Evolutionary conservation across 495 filamentous ascomycete genomes (phyloP).

Genomic region (Aspergillus asperescens): DNA sequence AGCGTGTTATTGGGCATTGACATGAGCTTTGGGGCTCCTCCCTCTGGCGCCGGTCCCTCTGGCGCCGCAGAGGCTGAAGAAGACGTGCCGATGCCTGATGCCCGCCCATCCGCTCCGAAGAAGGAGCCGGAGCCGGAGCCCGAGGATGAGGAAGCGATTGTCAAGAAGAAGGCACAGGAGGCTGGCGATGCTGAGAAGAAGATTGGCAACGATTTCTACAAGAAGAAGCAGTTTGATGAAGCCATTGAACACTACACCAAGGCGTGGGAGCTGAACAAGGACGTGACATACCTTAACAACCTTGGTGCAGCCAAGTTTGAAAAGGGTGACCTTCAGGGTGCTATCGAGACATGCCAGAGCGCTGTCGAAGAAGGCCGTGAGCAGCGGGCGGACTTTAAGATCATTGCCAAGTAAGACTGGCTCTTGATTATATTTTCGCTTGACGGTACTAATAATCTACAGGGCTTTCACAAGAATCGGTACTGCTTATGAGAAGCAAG

Average conservation of each 20-base stretch:
- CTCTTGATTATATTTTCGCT: neutral
- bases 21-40: constrained; percentile 70
- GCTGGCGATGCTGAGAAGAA: constrained; percentile 93
- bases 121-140: constrained; percentile 58
- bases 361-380: constrained; percentile 84
- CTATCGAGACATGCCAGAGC: constrained; percentile 79
- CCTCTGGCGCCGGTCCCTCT: constrained; percentile 41
- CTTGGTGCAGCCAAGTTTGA: constrained; percentile 90
- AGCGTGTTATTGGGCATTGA: constrained; percentile 91
- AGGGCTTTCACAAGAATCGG: constrained; percentile 87
- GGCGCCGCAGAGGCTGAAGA: constrained; percentile 54
- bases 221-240: constrained; percentile 92
- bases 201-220: constrained; percentile 91
- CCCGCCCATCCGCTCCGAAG: constrained; percentile 44
- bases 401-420: constrained; percentile 73
- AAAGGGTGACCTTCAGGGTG: constrained; percentile 84
- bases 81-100: constrained; percentile 76
- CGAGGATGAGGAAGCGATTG: constrained; percentile 73
- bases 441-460: neutral
- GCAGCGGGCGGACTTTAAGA: constrained; percentile 90
- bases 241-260: constrained; percentile 94
- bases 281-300: constrained; percentile 97
- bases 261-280: constrained; percentile 91
- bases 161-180: constrained; percentile 84
- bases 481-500: constrained; percentile 80